These are phyloP conservation scores for Phialophora verrucosa DNA, from an alignment of 2,329 filamentous ascomycete genomes.

Conservation along the genomic window DNA sequence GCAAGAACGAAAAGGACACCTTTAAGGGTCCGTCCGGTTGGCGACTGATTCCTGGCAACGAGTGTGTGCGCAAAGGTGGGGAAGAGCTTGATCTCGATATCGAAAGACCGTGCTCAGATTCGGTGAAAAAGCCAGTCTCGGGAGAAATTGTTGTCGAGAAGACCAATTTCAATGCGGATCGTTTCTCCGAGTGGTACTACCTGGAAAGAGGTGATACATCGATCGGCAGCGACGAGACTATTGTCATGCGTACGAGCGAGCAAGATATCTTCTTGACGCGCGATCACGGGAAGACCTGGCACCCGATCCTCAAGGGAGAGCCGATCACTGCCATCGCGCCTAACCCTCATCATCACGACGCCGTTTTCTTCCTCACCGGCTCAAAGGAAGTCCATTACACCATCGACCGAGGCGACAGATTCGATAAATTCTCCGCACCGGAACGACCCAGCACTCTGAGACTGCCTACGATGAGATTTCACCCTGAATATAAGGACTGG, in stretches of 20 bases:
- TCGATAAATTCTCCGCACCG: constrained; percentile 75
- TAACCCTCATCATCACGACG: constrained; percentile 80
- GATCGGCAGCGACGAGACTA: constrained; percentile 72
- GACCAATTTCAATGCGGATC: constrained; percentile 66
- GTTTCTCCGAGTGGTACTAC: constrained; percentile 69
- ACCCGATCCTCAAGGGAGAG: constrained; percentile 70
- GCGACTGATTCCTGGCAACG: constrained; percentile 85
- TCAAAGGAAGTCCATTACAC: constrained; percentile 76
- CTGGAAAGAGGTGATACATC: constrained; percentile 75
- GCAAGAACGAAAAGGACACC: constrained; percentile 71
- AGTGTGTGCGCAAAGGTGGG: constrained; percentile 67
- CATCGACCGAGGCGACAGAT: constrained; percentile 74
- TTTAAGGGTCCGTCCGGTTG: constrained; percentile 90
- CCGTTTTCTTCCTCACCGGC: constrained; percentile 82
- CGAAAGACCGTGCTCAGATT: constrained; percentile 76
- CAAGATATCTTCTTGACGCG: constrained; percentile 73
- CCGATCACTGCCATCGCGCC: constrained; percentile 73
- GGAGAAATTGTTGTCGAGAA: constrained; percentile 70
- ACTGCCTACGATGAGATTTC: constrained; percentile 72
- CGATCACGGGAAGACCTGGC: constrained; percentile 90
- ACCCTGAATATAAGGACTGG: constrained; percentile 85
- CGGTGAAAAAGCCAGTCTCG: constrained; percentile 59
- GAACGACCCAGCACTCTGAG: constrained; percentile 59
- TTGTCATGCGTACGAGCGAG: constrained; percentile 65
- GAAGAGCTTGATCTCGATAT: constrained; percentile 73